phyloP scores from a whole-genome alignment of 2,329 filamentous ascomycete genomes.

The Daldinia eschscholtzii region DNA sequence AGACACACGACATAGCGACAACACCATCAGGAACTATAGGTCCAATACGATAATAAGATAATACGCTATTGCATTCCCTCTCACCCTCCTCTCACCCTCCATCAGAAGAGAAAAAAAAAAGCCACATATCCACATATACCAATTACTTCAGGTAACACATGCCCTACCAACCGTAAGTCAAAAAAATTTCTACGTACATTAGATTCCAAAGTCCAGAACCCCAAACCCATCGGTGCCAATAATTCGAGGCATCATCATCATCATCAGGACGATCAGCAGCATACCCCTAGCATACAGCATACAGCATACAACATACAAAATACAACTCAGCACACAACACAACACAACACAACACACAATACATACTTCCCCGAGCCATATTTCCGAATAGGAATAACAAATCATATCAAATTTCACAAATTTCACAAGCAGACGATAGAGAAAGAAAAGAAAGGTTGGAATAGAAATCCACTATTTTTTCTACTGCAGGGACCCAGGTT shows the following conservation, averaged over 20 bases:
- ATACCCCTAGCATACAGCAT: background rate
- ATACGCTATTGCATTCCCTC: conserved; percentile 5
- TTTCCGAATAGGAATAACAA: background rate
- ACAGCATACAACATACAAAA: background rate
- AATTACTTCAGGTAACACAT: conserved; percentile 6
- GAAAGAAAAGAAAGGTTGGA: conserved; percentile 5
- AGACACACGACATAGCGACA: conserved; percentile 40
- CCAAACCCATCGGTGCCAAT: conserved; percentile 13
- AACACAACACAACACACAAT: background rate
- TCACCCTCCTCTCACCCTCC: conserved; percentile 1
- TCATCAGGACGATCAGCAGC: conserved; percentile 30
- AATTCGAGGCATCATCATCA: conserved; percentile 13
- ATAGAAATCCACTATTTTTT: conserved; percentile 33
- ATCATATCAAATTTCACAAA: conserved; percentile 4
- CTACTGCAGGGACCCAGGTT: conserved; percentile 38
- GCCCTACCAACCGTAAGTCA: conserved; percentile 7
- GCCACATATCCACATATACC: background rate
- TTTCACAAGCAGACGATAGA: conserved; percentile 28
- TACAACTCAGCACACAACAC: no score
- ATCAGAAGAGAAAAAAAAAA: conserved; percentile 1
- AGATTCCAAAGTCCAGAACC: conserved; percentile 9
- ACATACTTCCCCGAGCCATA: background rate
- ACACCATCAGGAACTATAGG: conserved; percentile 31
- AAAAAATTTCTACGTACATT: background rate
- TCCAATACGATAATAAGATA: conserved; percentile 9